Base-by-base conservation (phyloP, 257 asterid species). In the Petrea volubilis region DNA sequence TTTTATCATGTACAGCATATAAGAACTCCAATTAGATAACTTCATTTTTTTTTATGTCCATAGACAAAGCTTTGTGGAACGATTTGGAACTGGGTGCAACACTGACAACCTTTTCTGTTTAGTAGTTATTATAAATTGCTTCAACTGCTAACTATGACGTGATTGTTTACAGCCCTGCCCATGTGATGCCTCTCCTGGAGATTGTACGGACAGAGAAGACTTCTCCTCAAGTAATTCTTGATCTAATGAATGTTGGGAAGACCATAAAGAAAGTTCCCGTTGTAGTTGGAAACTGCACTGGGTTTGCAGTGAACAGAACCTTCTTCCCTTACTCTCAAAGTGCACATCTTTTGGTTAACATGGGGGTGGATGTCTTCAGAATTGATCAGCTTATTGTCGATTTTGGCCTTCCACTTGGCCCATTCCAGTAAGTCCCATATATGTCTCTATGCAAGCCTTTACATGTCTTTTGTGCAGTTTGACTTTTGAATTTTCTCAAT, bases 341-440 rank as follows among this genome's bases (percentile, higher is more conserved):
- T 80, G 97, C 99, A 72, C 87, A 81, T 1, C 73, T 84, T 73
- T 79, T 95, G 85, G 86, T 79, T 63, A 83, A 95, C 80, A 70
- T 95, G 84, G 99, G 99, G 11, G 97, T 95, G 57, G 99, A 95
- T 82, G 80, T 78, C 64, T 92, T 85, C 88, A 92, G 99, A 80
- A 88, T 95, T 74, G 99, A 95, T 80, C 90, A 70, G 78, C 88
- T 88, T 21, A 95, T 95, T 78, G 63, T 76, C 50, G 64, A 84
- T 74, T 95, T 95, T 67, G 99, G 99, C 72, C 88, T 95, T 67
- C 98, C 99, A 14, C 68, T 95, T 71, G 99, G 99, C n/a, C 99
- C 99, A 65, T 90, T 95, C 84, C 98, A 87, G 99, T 95, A 92
- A 88, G 78, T 75, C 66, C 78, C 23, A 6, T 65, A 27, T 55